A percentile compares a stretch with the other conserved stretches of the same genome.
Conservation (phyloP, 495 filamentous ascomycete species). For the Penicillium alfredii region DNA sequence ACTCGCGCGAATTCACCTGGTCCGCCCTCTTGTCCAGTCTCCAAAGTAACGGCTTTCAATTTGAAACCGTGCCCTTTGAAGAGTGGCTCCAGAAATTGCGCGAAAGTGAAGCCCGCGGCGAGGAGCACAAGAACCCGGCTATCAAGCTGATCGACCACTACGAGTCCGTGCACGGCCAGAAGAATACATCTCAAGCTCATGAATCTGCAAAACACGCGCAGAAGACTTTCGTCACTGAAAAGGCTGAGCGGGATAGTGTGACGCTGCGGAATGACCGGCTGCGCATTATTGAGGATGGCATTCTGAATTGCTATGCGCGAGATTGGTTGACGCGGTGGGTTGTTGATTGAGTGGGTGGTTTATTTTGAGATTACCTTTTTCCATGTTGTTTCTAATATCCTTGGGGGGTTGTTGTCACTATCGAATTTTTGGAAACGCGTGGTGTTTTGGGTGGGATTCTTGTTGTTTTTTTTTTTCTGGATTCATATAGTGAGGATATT, state of each 20-base stretch:
- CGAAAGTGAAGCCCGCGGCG: constrained; percentile 39
- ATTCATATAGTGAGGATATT: no score
- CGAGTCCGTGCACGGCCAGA: constrained; percentile 27
- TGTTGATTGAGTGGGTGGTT: not conserved
- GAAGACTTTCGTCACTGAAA: constrained; percentile 27
- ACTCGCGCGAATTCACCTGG: constrained; percentile 49
- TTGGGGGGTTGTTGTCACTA: no score
- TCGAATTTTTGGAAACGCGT: no score
- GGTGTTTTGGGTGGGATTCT: no score
- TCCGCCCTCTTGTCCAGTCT: constrained; percentile 43
- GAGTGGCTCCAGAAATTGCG: constrained; percentile 48
- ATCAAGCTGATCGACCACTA: constrained; percentile 57
- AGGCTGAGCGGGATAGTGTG: constrained; percentile 32
- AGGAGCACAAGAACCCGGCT: constrained; percentile 45
- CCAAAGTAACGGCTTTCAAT: constrained; percentile 34
- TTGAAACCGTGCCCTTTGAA: constrained; percentile 39
- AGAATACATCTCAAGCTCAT: not conserved
- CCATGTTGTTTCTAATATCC: no score
- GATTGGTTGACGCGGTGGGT: constrained; percentile 34
- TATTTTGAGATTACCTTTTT: no score
- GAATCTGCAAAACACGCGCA: no score
- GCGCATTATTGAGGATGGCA: constrained; percentile 33
- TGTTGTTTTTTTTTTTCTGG: no score
- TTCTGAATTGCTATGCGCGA: constrained; percentile 29
- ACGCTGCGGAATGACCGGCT: constrained; percentile 31